These are phyloP conservation scores for Cutaneotrichosporon cyanovorans DNA, from an alignment of 1,284 basidiomycete genomes.

Conservation along the genomic window DNA sequence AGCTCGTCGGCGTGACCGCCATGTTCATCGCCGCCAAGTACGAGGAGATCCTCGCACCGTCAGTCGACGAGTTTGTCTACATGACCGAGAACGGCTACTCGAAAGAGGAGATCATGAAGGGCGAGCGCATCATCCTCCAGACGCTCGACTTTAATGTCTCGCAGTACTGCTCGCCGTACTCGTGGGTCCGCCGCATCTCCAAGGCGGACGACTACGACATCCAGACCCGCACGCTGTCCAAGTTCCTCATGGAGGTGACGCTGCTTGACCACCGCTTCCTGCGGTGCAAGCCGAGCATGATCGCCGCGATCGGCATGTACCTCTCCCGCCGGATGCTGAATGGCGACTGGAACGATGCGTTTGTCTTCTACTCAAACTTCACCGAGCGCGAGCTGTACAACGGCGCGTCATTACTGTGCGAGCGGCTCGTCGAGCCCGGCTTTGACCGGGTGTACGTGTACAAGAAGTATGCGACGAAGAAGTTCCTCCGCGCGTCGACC, in stretches of 20 bases:
- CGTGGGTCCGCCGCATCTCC: constrained; percentile 97
- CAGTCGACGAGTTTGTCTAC: constrained; percentile 90
- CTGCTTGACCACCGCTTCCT: constrained; percentile 90
- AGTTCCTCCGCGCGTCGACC: constrained; percentile 74
- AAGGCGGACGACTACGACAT: constrained; percentile 99
- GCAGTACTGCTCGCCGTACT: constrained; percentile 97
- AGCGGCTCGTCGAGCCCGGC: constrained; percentile 70
- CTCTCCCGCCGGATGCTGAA: constrained; percentile 83
- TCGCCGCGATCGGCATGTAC: constrained; percentile 99
- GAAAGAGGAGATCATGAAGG: constrained; percentile 94
- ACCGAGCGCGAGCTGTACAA: constrained; percentile 81
- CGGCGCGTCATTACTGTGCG: constrained; percentile 74
- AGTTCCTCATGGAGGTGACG: constrained; percentile 96
- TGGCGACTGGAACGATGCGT: constrained; percentile 84
- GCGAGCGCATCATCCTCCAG: constrained; percentile 84
- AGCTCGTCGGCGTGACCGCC: constrained; percentile 58
- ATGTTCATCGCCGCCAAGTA: constrained; percentile 63
- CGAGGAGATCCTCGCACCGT: constrained; percentile 66
- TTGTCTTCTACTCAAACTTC: constrained; percentile 88
- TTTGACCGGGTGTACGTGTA: constrained; percentile 84
- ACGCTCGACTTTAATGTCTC: constrained; percentile 93
- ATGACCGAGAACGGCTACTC: constrained; percentile 94
- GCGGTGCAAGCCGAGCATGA: constrained; percentile 82
- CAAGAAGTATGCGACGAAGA: constrained; percentile 96
- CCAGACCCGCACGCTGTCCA: constrained; percentile 92